These are phyloP conservation scores for Eucalyptus pumila DNA, from an alignment of 345 rosid genomes.

Conservation along the genomic window DNA sequence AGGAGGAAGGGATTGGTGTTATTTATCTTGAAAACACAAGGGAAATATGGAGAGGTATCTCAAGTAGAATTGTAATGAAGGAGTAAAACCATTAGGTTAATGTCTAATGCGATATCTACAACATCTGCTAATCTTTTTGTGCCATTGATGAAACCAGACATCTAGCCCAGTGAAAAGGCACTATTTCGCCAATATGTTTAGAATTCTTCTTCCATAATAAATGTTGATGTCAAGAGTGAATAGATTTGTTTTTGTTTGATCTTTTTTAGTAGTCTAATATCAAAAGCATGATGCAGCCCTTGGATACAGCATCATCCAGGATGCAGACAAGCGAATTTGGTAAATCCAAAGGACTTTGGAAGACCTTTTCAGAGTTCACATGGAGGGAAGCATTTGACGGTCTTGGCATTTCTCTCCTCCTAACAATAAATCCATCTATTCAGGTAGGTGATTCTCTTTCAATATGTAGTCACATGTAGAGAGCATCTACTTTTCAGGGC, in stretches of 20 bases:
- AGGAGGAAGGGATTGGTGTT: neutral
- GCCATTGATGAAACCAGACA: neutral
- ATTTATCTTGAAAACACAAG: neutral
- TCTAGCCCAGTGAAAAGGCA: neutral
- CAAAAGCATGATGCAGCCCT: slow-evolving; percentile 36
- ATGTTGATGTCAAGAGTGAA: neutral
- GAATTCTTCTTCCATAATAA: neutral
- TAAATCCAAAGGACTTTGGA: slow-evolving; percentile 87
- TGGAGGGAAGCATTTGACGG: slow-evolving; percentile 84
- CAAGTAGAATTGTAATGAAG: neutral
- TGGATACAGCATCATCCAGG: slow-evolving; percentile 91
- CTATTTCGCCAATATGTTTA: neutral
- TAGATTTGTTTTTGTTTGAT: neutral
- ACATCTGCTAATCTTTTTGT: neutral
- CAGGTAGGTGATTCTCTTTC: slow-evolving; percentile 36
- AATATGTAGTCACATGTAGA: neutral
- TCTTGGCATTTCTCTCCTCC: slow-evolving; percentile 84
- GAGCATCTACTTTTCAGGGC: neutral
- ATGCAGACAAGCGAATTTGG: slow-evolving; percentile 98
- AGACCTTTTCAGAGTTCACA: slow-evolving; percentile 50
- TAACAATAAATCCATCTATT: slow-evolving; percentile 89
- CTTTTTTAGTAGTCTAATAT: neutral
- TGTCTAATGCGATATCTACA: neutral
- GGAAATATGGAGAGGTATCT: neutral
- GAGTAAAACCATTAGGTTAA: neutral